Conservation (phyloP, 352 stramenopile genomes). For the Globisporangium paroecandrum region DNA sequence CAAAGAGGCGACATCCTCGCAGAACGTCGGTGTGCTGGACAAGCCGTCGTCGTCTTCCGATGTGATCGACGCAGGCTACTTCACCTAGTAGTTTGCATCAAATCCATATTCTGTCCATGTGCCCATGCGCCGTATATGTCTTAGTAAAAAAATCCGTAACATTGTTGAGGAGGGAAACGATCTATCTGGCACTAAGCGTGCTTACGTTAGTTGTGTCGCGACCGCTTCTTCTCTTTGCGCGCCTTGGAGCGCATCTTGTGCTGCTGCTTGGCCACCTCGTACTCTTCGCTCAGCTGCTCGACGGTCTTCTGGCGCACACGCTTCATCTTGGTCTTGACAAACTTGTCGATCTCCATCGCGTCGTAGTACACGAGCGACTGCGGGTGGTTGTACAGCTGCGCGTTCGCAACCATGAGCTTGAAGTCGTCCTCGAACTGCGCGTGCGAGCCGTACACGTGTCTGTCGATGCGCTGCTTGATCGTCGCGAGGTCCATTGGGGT, state of each 20-base stretch:
- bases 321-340: slow-evolving; percentile 78
- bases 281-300: slow-evolving; percentile 55
- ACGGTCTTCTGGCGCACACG: slow-evolving; percentile 55
- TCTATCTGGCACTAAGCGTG: neutral
- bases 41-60: slow-evolving; percentile 71
- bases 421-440: slow-evolving; percentile 76
- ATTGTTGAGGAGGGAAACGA: neutral
- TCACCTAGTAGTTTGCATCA: slow-evolving; percentile 43
- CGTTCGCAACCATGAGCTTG: slow-evolving; percentile 84
- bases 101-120: slow-evolving; percentile 5
- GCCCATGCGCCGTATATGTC: neutral
- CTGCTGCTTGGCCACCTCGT: slow-evolving; percentile 76
- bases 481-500: slow-evolving; percentile 84
- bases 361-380: slow-evolving; percentile 83
- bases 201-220: slow-evolving; percentile 36
- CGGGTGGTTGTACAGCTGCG: slow-evolving; percentile 83
- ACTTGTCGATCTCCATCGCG: slow-evolving; percentile 83
- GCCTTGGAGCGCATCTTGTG: slow-evolving; percentile 73
- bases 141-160: neutral
- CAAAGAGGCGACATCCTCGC: slow-evolving; percentile 72
- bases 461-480: slow-evolving; percentile 82
- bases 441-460: slow-evolving; percentile 60
- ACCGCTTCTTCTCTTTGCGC: slow-evolving; percentile 76
- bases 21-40: slow-evolving; percentile 64
- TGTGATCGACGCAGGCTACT: slow-evolving; percentile 83